Conservation (phyloP, 2,329 filamentous ascomycete species). For the Plectosphaerella sp. region DNA sequence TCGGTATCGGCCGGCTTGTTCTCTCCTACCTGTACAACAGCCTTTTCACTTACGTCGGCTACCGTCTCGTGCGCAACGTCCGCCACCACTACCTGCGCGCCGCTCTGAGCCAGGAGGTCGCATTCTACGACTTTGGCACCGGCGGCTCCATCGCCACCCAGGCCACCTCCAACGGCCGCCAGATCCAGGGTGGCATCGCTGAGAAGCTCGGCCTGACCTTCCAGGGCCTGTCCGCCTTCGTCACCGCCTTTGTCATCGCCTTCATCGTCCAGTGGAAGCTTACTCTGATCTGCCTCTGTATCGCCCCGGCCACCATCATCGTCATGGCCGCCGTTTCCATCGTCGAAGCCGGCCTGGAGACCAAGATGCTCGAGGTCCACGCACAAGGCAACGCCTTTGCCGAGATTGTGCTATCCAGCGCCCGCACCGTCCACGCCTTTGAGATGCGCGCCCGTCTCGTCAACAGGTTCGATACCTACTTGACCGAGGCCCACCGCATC, state of each 20-base stretch:
- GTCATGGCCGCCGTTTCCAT: slow-evolving; percentile 23
- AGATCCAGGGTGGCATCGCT: slow-evolving; percentile 34
- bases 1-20: slow-evolving; percentile 49
- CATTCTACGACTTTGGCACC: slow-evolving; percentile 39
- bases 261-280: slow-evolving; percentile 38
- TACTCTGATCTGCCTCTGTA: slow-evolving; percentile 31
- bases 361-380: slow-evolving; percentile 28
- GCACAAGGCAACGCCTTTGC: slow-evolving; percentile 28
- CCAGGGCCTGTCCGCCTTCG: slow-evolving; percentile 31
- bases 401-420: slow-evolving; percentile 30
- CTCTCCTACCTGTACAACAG: slow-evolving; percentile 42
- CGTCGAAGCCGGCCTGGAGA: slow-evolving; percentile 24
- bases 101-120: slow-evolving; percentile 45
- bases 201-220: slow-evolving; percentile 35
- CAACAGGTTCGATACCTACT: slow-evolving; percentile 30
- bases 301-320: slow-evolving; percentile 22
- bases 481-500: slow-evolving; percentile 27
- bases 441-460: slow-evolving; percentile 32
- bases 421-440: slow-evolving; percentile 38
- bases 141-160: slow-evolving; percentile 37
- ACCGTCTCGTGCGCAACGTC: slow-evolving; percentile 43
- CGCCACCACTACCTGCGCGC: slow-evolving; percentile 45
- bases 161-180: slow-evolving; percentile 38
- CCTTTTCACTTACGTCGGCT: slow-evolving; percentile 43
- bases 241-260: slow-evolving; percentile 32